phyloP scores from a whole-genome alignment of 2,329 filamentous ascomycete species.

The Botrytis sinoallii region DNA sequence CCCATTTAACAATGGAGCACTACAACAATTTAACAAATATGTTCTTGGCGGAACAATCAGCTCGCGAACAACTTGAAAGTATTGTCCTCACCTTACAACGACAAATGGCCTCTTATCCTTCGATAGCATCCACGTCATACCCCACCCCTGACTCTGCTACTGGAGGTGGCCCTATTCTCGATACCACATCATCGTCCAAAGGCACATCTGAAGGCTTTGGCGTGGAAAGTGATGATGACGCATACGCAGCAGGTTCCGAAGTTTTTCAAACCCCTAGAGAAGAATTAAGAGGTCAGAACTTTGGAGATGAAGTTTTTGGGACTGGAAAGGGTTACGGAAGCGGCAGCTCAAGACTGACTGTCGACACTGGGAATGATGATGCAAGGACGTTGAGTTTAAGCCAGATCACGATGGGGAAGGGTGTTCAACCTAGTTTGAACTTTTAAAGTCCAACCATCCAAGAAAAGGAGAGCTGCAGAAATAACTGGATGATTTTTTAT shows the following conservation, averaged over 20 bases:
- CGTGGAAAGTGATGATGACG: constrained; percentile 32
- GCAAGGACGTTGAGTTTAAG: constrained; percentile 63
- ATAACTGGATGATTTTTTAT: background rate
- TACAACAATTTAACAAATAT: constrained; percentile 51
- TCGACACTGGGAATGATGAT: constrained; percentile 55
- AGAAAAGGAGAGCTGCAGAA: background rate
- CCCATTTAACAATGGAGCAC: constrained; percentile 43
- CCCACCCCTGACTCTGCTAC: constrained; percentile 18
- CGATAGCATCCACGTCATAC: constrained; percentile 19
- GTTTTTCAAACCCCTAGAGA: constrained; percentile 53
- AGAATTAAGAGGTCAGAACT: constrained; percentile 39
- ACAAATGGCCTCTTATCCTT: constrained; percentile 26
- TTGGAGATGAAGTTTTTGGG: constrained; percentile 43
- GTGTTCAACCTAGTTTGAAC: constrained; percentile 25
- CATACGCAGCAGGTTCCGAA: constrained; percentile 42
- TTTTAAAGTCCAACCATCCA: constrained; percentile 15
- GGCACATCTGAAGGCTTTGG: constrained; percentile 34
- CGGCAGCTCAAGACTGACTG: background rate
- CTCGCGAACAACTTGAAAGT: constrained; percentile 53
- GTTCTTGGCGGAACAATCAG: constrained; percentile 55
- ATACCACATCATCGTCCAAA: constrained; percentile 5
- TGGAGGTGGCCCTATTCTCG: constrained; percentile 11
- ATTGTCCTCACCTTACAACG: constrained; percentile 51
- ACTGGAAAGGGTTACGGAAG: constrained; percentile 36
- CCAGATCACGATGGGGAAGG: constrained; percentile 49